Conservation (phyloP, 2,329 filamentous ascomycete species). For the Aureobasidium sp. region DNA sequence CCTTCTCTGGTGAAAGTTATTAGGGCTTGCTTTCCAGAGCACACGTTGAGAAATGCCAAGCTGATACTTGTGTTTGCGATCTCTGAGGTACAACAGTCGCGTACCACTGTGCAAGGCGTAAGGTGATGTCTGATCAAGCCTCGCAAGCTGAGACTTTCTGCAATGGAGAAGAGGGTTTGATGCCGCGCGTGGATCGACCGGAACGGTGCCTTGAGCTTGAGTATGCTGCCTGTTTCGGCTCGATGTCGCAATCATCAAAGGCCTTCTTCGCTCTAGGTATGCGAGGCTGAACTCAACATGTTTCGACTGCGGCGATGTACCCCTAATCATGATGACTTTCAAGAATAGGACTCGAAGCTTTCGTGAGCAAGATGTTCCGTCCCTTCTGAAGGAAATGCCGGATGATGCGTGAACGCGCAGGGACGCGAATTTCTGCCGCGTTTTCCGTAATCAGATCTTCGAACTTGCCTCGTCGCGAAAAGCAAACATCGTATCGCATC, state of each 20-base stretch:
- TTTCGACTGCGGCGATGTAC: not conserved
- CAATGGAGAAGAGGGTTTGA: not conserved
- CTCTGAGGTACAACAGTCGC: not conserved
- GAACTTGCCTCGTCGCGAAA: not conserved
- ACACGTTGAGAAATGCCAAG: not conserved
- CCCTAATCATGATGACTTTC: not conserved
- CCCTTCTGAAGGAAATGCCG: not conserved
- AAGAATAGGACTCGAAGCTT: not conserved
- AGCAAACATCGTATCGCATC: not conserved
- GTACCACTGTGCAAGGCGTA: not conserved
- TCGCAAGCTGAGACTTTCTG: not conserved
- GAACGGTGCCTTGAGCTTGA: conserved; percentile 2
- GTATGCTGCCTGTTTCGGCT: not conserved
- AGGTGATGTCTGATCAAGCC: not conserved
- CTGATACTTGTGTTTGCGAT: not conserved
- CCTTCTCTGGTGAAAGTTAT: not conserved
- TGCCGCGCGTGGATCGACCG: conserved; percentile 1
- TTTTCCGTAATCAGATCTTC: not conserved
- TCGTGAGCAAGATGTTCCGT: not conserved
- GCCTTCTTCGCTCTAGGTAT: not conserved
- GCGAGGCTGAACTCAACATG: not conserved
- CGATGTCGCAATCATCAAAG: not conserved
- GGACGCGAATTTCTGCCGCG: not conserved
- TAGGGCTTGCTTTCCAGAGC: not conserved
- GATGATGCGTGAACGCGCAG: not conserved